Evolutionary conservation across 179 eudicot genomes (phyloP).

Genomic region (Beta macrorhiza): DNA sequence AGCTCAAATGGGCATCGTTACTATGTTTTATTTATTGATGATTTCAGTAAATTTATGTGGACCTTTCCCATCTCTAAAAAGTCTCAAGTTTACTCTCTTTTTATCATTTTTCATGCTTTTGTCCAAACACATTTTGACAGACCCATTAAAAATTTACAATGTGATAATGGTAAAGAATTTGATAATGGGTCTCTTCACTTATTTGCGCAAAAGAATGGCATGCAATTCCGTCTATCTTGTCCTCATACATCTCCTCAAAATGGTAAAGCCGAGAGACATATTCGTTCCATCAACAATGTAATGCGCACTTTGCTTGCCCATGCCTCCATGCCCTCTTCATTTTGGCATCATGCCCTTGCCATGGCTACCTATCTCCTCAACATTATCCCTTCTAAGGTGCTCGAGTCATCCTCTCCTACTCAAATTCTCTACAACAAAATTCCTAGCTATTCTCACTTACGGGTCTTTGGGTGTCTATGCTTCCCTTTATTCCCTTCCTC

Average conservation of each 20-base stretch:
- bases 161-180: not conserved
- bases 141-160: not conserved
- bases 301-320: not conserved
- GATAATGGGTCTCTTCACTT: not conserved
- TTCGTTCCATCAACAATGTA: not conserved
- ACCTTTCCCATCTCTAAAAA: too few relatives aligned
- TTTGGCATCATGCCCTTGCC: not conserved
- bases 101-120: too few relatives aligned
- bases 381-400: too few relatives aligned
- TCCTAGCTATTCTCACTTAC: not conserved
- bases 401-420: not conserved
- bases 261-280: not conserved
- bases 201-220: not conserved
- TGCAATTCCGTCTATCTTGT: not conserved
- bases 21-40: too few relatives aligned
- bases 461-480: not conserved
- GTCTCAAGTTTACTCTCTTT: too few relatives aligned
- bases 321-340: not conserved
- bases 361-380: too few relatives aligned
- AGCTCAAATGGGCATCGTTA: not conserved
- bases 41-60: too few relatives aligned
- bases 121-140: not conserved
- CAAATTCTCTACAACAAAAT: not conserved
- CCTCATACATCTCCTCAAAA: slow-evolving; percentile 1
- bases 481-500: not conserved